Percentiles rank a stretch among this genome's conserved stretches.
These are phyloP conservation scores for Bipolaris victoriae DNA, from an alignment of 2,329 filamentous ascomycete species.

Conservation along the genomic window DNA sequence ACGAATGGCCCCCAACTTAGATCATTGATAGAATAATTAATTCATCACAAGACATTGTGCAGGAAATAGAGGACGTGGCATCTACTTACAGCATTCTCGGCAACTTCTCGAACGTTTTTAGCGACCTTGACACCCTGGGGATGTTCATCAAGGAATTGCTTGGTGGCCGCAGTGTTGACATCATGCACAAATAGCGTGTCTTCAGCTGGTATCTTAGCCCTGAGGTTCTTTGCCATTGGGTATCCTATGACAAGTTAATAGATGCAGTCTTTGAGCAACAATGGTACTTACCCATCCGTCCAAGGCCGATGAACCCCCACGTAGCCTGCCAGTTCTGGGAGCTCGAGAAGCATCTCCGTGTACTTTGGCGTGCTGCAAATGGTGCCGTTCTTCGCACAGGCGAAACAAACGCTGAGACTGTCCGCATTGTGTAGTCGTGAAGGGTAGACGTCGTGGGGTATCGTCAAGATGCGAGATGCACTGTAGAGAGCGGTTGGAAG, in stretches of 20 bases:
- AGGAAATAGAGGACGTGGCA: constrained; percentile 3
- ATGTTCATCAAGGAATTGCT: constrained; percentile 64
- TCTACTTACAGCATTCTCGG: constrained; percentile 68
- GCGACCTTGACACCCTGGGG: constrained; percentile 62
- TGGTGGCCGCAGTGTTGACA: constrained; percentile 63
- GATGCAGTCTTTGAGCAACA: constrained; percentile 28
- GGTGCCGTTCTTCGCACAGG: constrained; percentile 35
- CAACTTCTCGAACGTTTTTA: constrained; percentile 64
- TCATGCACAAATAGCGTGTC: constrained; percentile 71
- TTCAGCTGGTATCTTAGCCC: constrained; percentile 66
- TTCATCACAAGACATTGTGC: constrained; percentile 57
- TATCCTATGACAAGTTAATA: constrained; percentile 56
- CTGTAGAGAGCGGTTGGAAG: constrained; percentile 36
- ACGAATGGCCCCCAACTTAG: constrained; percentile 72
- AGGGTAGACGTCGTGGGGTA: constrained; percentile 22
- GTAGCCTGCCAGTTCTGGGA: constrained; percentile 50
- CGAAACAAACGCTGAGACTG: constrained; percentile 35
- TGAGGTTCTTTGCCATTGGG: constrained; percentile 74
- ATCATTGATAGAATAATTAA: constrained; percentile 65
- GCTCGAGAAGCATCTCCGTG: constrained; percentile 53
- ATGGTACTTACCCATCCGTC: constrained; percentile 55
- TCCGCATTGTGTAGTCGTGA: constrained; percentile 36
- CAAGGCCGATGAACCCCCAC: constrained; percentile 60
- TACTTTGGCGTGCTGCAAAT: constrained; percentile 25
- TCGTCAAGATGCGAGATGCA: constrained; percentile 25